Base-by-base conservation (phyloP, 1,139 yeast species). In the Kluyveromyces sp. region DNA sequence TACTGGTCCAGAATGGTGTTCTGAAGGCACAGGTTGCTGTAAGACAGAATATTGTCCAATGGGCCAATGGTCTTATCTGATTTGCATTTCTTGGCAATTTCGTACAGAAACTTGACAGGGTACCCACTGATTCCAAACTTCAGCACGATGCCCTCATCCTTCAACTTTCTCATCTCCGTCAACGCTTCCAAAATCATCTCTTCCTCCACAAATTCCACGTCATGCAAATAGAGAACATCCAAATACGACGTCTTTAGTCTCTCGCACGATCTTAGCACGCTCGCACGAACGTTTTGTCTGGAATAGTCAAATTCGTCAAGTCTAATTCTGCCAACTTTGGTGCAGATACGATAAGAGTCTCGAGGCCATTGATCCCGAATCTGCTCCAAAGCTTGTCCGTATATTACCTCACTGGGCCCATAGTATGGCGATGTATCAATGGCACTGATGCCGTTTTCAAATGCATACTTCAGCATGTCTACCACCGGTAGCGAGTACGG, bases 381-480 rank as follows among this genome's bases (percentile, higher is more conserved):
- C 8, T 68, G 50, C 22, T 60, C 55, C 49, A 89, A 65, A 0
- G 89, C 92, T 8, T 69, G 51, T 1, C 97, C 97, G 3, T 86
- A 63, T 20, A 88, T 58, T 29, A 66, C 71, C 58, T 89, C 97
- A 3, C 95, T 84, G 0, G 88, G 88, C 0, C 96, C 97, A 58
- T 89, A 89, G 64, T 86, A 89, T 2, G 96, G 95, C 0, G 95
- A 83, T 0, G 96, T 87, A 59, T 92, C 97, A 35, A 89, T 68
- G 2, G 95, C 94, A 41, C 74, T 74, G 48, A 86, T 68, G 0
- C 96, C 96, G 20, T 70, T 61, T 18, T 68, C 65, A 54, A 87
- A 81, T 0, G 92, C 94, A 16, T 64, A 57, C 39, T 67, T 62
- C 20, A 89, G 58, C 43, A 89, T 74, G 1, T 74, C 77, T 3